Evolutionary conservation across 208 protist species (phyloP).

Genomic region (Trypanosoma lewisi): DNA sequence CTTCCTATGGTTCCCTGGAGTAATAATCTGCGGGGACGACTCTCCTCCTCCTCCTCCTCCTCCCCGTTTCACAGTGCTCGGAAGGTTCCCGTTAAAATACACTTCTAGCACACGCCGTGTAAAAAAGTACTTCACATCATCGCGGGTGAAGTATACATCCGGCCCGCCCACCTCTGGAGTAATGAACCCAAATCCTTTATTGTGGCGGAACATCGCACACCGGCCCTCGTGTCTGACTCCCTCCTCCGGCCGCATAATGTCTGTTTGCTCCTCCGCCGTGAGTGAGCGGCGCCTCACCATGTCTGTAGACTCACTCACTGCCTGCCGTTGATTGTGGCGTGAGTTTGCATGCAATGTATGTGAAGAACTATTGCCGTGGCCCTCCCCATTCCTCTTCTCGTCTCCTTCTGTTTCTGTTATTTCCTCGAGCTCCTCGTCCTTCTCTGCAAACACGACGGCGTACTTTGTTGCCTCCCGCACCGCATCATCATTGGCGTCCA

Average conservation of each 20-base stretch:
- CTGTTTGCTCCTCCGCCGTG: conserved; percentile 66
- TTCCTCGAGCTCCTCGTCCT: conserved; percentile 8
- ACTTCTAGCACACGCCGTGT: conserved; percentile 51
- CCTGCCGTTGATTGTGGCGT: background rate
- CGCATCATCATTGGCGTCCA: conserved; percentile 58
- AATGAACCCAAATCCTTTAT: conserved; percentile 79
- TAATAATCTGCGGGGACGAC: no score
- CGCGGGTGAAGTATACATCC: conserved; percentile 78
- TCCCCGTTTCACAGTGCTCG: background rate
- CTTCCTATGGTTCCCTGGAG: no score
- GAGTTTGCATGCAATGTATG: background rate
- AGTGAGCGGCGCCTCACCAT: conserved; percentile 13
- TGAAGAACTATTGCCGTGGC: background rate
- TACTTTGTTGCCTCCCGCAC: conserved; percentile 69
- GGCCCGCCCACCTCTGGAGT: conserved; percentile 67
- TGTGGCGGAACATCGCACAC: conserved; percentile 62
- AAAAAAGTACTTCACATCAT: conserved; percentile 59
- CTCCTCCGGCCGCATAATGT: conserved; percentile 60
- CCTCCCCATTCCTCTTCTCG: background rate
- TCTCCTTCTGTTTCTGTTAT: conserved; percentile 3
- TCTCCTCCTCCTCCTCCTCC: background rate
- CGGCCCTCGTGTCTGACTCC: conserved; percentile 45
- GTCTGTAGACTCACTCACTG: background rate
- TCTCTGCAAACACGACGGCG: conserved; percentile 27
- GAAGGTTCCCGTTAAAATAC: conserved; percentile 34